These are phyloP conservation scores for Monilinia aucupariae DNA, from an alignment of 2,329 filamentous ascomycete species.

Conservation along the genomic window DNA sequence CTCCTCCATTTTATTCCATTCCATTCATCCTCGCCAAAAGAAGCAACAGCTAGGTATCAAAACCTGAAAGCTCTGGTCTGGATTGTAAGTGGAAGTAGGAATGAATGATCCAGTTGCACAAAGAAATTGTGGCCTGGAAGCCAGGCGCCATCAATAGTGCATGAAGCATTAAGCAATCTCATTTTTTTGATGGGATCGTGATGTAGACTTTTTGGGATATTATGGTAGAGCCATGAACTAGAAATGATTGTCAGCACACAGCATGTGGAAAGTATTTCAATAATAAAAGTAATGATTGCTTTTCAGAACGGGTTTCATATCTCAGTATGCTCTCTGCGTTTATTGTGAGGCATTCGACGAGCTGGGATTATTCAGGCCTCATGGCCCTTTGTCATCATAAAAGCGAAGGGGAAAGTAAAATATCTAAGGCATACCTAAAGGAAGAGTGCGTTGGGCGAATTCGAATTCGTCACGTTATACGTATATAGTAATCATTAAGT, in stretches of 20 bases:
- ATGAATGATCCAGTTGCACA: too few relatives aligned
- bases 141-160: not conserved
- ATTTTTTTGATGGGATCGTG: too few relatives aligned
- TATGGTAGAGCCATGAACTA: not conserved
- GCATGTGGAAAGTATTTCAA: not conserved
- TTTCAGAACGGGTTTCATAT: constrained; percentile 50
- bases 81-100: not conserved
- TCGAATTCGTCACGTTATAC: not conserved
- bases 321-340: constrained; percentile 82
- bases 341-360: constrained; percentile 85
- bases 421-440: not conserved
- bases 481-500: not conserved
- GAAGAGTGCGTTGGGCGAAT: not conserved
- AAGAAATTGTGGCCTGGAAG: not conserved
- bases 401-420: constrained; percentile 35
- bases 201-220: too few relatives aligned
- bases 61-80: not conserved
- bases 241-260: not conserved
- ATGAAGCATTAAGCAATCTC: not conserved
- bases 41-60: not conserved
- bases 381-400: constrained; percentile 98
- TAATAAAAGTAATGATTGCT: not conserved
- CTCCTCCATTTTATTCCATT: too few relatives aligned
- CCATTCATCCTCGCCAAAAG: not conserved
- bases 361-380: constrained; percentile 98